These are phyloP conservation scores for Oropetium thomaeum DNA, from an alignment of 176 grass and related monocot species.

Conservation along the genomic window DNA sequence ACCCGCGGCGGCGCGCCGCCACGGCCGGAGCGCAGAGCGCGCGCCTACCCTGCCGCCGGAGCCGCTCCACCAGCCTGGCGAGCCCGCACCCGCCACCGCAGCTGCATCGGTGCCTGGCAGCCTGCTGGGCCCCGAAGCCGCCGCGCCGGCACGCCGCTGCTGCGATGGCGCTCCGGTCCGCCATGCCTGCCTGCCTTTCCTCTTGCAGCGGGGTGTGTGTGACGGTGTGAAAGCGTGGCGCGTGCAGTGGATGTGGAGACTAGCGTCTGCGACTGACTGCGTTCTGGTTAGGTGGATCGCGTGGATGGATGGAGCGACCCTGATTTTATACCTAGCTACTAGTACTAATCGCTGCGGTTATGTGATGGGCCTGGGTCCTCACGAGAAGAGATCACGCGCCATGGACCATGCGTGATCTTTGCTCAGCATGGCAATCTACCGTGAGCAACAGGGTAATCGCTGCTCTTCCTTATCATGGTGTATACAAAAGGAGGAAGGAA, in stretches of 20 bases:
- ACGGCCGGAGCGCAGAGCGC: conserved; percentile 23
- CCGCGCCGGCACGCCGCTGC: neutral
- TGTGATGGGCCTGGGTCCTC: neutral
- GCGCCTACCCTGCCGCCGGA: conserved; percentile 53
- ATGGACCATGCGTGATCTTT: no score
- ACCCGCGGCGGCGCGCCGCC: conserved; percentile 20
- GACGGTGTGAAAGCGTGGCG: neutral
- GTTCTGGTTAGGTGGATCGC: neutral
- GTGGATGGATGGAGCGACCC: no score
- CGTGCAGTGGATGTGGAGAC: neutral
- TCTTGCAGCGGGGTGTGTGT: neutral
- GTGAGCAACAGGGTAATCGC: no score
- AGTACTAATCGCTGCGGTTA: neutral
- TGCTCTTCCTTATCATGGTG: no score
- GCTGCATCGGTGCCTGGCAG: conserved; percentile 17
- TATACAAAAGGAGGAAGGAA: neutral
- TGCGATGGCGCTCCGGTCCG: conserved; percentile 12
- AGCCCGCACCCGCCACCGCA: conserved; percentile 22
- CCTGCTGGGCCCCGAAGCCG: neutral
- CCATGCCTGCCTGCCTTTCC: neutral
- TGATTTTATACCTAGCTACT: no score
- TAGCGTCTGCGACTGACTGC: neutral
- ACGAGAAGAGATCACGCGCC: neutral
- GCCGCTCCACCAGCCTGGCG: conserved; percentile 46
- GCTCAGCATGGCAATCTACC: neutral